phyloP scores from a whole-genome alignment of 441 rosid species.

The Populus tomentosa region DNA sequence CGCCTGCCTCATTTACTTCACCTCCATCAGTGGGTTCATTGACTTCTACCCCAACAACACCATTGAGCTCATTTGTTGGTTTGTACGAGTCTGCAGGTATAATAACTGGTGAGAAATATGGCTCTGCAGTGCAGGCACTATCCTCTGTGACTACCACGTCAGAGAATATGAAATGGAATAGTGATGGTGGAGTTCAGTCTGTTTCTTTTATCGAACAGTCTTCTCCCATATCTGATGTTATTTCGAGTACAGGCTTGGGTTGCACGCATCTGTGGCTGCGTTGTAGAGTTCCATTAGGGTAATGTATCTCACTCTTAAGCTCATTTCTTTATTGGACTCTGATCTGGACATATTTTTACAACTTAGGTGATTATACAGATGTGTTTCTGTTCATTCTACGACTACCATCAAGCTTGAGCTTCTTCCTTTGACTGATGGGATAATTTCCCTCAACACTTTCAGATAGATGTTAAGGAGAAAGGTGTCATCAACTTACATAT shows the following conservation, averaged over 20 bases:
- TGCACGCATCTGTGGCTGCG: constrained; percentile 97
- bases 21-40: constrained; percentile 86
- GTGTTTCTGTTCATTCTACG: constrained; percentile 84
- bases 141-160: constrained; percentile 27
- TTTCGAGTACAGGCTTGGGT: constrained; percentile 62
- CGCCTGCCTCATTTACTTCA: constrained; percentile 85
- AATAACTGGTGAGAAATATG: no score
- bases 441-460: constrained; percentile 90
- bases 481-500: constrained; percentile 37
- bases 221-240: constrained; percentile 54
- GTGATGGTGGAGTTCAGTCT: no score
- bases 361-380: constrained; percentile 42
- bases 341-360: constrained; percentile 14
- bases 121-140: no score
- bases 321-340: constrained; percentile 9
- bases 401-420: constrained; percentile 91
- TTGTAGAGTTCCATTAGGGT: constrained; percentile 99
- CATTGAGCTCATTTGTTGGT: constrained; percentile 58
- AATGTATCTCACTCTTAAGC: constrained; percentile 18
- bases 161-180: constrained; percentile 17
- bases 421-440: constrained; percentile 98
- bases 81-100: no score
- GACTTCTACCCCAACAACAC: constrained; percentile 66
- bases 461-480: constrained; percentile 93
- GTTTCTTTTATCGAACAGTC: constrained; percentile 26